Base-by-base conservation (phyloP, 148 eudicot genomes). In the Silene conica region DNA sequence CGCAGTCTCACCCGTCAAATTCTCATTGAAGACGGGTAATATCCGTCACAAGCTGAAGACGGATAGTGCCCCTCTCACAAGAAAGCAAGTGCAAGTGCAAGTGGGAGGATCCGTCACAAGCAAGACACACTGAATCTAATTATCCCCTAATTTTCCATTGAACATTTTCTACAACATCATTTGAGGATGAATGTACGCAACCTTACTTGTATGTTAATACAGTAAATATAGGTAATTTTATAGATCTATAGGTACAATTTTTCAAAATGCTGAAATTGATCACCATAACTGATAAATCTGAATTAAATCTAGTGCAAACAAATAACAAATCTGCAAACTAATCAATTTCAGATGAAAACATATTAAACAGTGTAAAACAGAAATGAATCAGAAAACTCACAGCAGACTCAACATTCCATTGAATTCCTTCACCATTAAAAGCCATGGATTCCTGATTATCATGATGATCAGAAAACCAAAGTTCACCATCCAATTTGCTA, bases 401-500 rank as follows among this genome's bases (percentile, higher is more conserved):
- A 79, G 58, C 54, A 46, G 74, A 11, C 18, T 16, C 20, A 28
- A 70, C 6, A 25, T 64, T 25, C 45, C n/a, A 75, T 0, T 79
- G 18, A 59, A 57, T 31, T 23, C 73, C 79, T 64, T 38, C 77
- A 60, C 45, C n/a, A 12, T 28, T 3, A 4, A 15, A 41, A 10
- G 54, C 52, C 45, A 11, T 48, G 22, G 52, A 38, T 15, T 65
- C 78, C 21, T 73, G 80, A 58, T 69, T 10, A 5, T 61, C 70
- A 0, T 20, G 58, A 73, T 69, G 63, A 12, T 71, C 34, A 52
- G 69, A 2, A 14, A 83, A 70, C 81, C 85, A 80, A 0, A 83
- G 70, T 1, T 77, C 83, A 34, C 80, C 80, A 77, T 83, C 85
- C 55, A 83, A 77, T 59, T 68, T 76, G 52, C 85, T 79, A 28